Base-by-base conservation (phyloP, 108 stramenopile genomes). In the Cyclotella sp. region DNA sequence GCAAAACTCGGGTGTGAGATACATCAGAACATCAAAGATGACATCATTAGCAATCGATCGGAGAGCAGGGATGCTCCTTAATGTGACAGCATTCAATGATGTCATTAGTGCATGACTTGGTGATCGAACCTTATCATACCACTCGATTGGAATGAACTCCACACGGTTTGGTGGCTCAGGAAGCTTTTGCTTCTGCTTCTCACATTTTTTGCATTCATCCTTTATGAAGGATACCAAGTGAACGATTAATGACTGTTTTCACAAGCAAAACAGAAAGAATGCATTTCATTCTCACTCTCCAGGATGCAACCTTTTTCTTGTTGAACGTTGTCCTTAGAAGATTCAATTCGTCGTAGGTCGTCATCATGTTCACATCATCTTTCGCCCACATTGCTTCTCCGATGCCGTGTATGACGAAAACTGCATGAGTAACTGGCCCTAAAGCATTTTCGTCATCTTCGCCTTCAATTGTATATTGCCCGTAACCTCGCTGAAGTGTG, bases 371-470 rank as follows among this genome's bases (percentile, higher is more conserved):
- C 15, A 86, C 75, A 27, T 91, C 89, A 30, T 89, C 85, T 27
- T 66, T 76, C 12, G 53, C 70, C 82, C 86, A 96, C 81, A 90
- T 83, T 70, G 89, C 84, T 51, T 97, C 93, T 6, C 97, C 97
- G 72, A 97, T 94, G 14, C 97, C 97, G 72, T 97, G 97, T 18
- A 97, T 85, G 6, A 96, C 92, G 77, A 96, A 97, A 26, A 93
- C 65, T 11, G 91, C 81, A 76, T 97, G 93, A 10, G 73, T 73
- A 15, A 90, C 77, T 26, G 88, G 90, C 11, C 90, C 91, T 58
- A 95, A 64, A 19, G 75, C 41, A 62, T 68, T 80, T 58, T 96
- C 96, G 10, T 95, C 88, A 21, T 95, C 89, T 72, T 92, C 92
- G 27, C 93, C 95, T 57, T 90, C 91, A 8, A 87, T 63, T 26